Evolutionary conservation across 306 rosid species (phyloP).

Genomic region (Mimosa pudica): DNA sequence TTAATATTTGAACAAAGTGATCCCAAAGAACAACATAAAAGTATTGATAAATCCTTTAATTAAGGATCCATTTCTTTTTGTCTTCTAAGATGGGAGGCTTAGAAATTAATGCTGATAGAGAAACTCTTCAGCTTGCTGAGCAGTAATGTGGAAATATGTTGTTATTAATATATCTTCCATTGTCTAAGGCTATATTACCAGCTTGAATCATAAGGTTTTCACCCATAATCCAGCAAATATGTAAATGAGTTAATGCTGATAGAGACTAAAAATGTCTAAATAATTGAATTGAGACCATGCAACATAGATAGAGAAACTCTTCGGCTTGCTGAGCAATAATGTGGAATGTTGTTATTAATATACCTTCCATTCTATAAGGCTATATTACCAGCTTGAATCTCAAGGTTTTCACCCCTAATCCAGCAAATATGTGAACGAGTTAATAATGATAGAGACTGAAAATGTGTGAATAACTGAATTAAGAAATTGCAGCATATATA

Average conservation of each 20-base stretch:
- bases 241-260: conserved; percentile 3
- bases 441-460: background rate
- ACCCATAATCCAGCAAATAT: background rate
- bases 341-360: background rate
- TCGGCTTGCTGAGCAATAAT: background rate
- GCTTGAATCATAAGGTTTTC: background rate
- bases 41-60: background rate
- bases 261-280: conserved; percentile 3
- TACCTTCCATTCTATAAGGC: conserved; percentile 8
- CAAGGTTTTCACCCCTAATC: background rate
- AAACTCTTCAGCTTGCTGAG: background rate
- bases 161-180: conserved; percentile 1
- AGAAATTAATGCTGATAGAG: background rate
- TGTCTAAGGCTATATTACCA: background rate
- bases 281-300: background rate
- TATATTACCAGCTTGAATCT: background rate
- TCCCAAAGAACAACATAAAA: conserved; percentile 25
- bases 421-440: conserved; percentile 6
- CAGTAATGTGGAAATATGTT: background rate
- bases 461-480: conserved; percentile 11
- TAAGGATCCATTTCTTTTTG: background rate
- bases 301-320: background rate
- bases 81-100: background rate
- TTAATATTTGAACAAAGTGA: background rate
- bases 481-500: background rate